Evolutionary conservation across 129 eudicot genomes (phyloP), one percentile per base, ranked within the genome.

Genomic region (Centella asiatica): DNA sequence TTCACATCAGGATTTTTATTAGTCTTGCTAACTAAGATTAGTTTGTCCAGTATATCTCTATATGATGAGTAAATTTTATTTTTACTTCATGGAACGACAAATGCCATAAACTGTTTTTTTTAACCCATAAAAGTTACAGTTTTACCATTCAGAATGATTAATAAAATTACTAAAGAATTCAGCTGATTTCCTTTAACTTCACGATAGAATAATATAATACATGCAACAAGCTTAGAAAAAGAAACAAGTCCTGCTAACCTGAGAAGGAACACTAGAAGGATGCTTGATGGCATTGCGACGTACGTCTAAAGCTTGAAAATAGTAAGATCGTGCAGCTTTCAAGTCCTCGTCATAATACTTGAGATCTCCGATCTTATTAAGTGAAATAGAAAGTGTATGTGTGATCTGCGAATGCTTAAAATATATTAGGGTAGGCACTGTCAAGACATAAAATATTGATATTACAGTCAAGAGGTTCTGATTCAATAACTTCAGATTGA

Each of bases 291-390:
- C 81, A 69, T 73, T 67, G 45, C 87, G 85, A 37, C 97, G 94
- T 64, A 90, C 92, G 63, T 90, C 78, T 66, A 90, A 71, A 50
- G 95, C 88, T 65, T 79, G 76, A 72, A 63, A 68, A 66, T 90
- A 86, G 49, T 81, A 78, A 47, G 86, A 74, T 69, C 85, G 75
- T 32, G 97, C 82, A 70, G 80, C 85, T 83, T 79, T 75, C 58
- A 90, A 72, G 68, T 90, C 95, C 24, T 87, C 95, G 15, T 70
- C 97, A 67, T 90, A 90, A 64, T 83, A 90, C 75, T 86, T 86
- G 8, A 90, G 72, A 71, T 90, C 97, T 60, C 97, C 97, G 45
- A 90, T 86, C 75, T 90, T 90, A 78, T 90, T 90, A 53, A 83
- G 78, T 4, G 97, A 90, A 55, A 90, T 88, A 13, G 95, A 90